Base-by-base conservation (phyloP, 371 early-diverging fungal genomes). In the Encephalitozoon intestinalis region DNA sequence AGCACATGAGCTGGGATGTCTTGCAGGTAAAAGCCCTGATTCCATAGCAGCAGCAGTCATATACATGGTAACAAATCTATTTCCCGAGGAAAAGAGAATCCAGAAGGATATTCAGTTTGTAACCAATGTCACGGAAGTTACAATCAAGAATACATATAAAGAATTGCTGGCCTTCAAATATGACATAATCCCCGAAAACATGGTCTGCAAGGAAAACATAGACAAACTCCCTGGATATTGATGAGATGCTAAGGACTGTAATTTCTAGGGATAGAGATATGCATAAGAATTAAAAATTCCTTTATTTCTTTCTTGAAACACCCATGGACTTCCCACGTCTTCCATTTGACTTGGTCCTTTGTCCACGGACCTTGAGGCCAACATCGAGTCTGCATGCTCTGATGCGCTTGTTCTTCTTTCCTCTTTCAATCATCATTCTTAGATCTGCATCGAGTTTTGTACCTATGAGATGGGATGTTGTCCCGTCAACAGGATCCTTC, bases 261-360 rank as follows among this genome's bases (percentile, higher is more conserved):
- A 28, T 15, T 15, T 30, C n/a, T 21, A 21, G 15, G 21, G 2
- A 2, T 46, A 21, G 21, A 46, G 49, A 21, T 8, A 11, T 41
- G 15, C 11, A 58, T 4, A 34, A 28, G 28, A 25, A 15, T 58
- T 58, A 58, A 39, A 58, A 11, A 49, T 1, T n/a, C 7, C 30
- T 80, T 84, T 83, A 83, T 87, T 94, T 93, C 94, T 95, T 95
- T 90, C 92, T 95, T 87, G 90, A 88, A 79, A 94, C 93, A 91
- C 94, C 94, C 84, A 95, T 92, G 79, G 91, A 92, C 83, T 91
- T 88, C 80, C 95, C 96, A 77, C 91, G 88, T 83, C 97, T 91
- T 83, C 97, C 96, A 78, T 95, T 96, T 86, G 94, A 94, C 91
- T 92, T 92, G 84, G 93, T 92, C 88, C 92, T 92, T 85, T 93